These are phyloP conservation scores for Fusarium equiseti DNA, from an alignment of 2,329 filamentous ascomycete genomes.

Conservation along the genomic window DNA sequence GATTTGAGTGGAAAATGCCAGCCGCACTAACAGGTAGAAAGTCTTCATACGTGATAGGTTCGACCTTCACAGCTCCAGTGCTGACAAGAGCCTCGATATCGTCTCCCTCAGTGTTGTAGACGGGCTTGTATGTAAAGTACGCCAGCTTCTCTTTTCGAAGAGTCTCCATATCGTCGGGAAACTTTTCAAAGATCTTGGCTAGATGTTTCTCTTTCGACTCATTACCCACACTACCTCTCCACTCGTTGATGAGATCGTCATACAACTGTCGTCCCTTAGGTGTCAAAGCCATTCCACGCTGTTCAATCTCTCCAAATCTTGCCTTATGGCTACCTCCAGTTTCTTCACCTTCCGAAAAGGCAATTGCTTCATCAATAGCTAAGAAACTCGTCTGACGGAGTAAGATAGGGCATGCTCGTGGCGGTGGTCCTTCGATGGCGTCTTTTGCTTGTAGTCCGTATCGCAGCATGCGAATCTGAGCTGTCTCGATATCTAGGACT, in stretches of 20 bases:
- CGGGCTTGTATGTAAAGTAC: slow-evolving; percentile 54
- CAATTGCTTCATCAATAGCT: slow-evolving; percentile 61
- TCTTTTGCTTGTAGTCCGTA: slow-evolving; percentile 60
- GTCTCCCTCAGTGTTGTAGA: background rate
- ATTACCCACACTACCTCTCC: slow-evolving; percentile 34
- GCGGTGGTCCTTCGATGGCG: slow-evolving; percentile 64
- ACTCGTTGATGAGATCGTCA: slow-evolving; percentile 55
- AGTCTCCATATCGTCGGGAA: slow-evolving; percentile 57
- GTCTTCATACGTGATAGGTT: slow-evolving; percentile 66
- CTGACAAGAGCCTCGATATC: slow-evolving; percentile 51
- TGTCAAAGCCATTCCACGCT: slow-evolving; percentile 64
- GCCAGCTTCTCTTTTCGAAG: slow-evolving; percentile 54
- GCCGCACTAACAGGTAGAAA: slow-evolving; percentile 66
- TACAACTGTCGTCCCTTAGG: slow-evolving; percentile 59
- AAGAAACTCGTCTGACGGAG: slow-evolving; percentile 67
- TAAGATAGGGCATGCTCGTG: slow-evolving; percentile 58
- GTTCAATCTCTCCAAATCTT: slow-evolving; percentile 66
- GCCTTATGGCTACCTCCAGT: slow-evolving; percentile 58
- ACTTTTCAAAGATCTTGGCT: slow-evolving; percentile 50
- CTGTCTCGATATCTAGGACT: slow-evolving; percentile 61
- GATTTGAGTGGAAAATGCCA: slow-evolving; percentile 63
- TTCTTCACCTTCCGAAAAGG: slow-evolving; percentile 50
- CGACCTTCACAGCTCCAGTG: slow-evolving; percentile 50
- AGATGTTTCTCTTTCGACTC: slow-evolving; percentile 42
- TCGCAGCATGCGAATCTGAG: slow-evolving; percentile 57